Evolutionary conservation across 108 stramenopile genomes (phyloP), one percentile per base, ranked within the genome.

Genomic region (Thalassiosira profunda): DNA sequence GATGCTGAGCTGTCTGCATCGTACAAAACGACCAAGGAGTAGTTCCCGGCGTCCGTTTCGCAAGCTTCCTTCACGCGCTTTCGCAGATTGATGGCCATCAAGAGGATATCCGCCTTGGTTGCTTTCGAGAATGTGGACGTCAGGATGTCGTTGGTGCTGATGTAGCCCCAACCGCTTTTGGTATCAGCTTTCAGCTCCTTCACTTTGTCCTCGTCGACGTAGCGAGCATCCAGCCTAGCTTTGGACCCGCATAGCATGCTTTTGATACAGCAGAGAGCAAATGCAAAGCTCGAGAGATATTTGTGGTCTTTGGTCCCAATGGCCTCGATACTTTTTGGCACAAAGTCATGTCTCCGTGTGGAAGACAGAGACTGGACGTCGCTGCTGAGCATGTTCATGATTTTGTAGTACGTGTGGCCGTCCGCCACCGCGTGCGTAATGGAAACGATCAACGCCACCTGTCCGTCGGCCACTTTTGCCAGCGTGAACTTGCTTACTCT

Each of bases 381-480:
- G 3, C 43, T 40, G 31, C 31, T 67, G 31, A 67, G 35, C 67
- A 67, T 67, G 55, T 44, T 58, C 37, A 67, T 17, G 23, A 67
- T 67, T 29, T 67, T 67, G 37, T 67, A 67, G 28, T 67, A 67
- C 2, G 67, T 67, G 31, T 56, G 31, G 5, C 67, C 67, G 42
- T 67, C 67, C 10, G 43, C 12, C n/a, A 67, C 36, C 15, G 67
- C 67, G 42, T 67, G 67, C 4, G 54, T 56, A 26, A 67, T 56
- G 34, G 45, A 48, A 28, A 29, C 57, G 42, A 67, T 57, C 67
- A 67, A 24, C 18, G 54, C 54, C 17, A 67, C 43, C 29, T 61
- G 20, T 8, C 54, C 55, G 14, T 67, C 31, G 15, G 35, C 67
- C 15, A 57, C 31, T 30, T 5, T 24, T 10, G 28, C 67, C 30